Percentiles rank a stretch among this genome's conserved stretches.
Evolutionary conservation across 2,329 filamentous ascomycete genomes (phyloP).

Genomic region (Pezicula carpinea): DNA sequence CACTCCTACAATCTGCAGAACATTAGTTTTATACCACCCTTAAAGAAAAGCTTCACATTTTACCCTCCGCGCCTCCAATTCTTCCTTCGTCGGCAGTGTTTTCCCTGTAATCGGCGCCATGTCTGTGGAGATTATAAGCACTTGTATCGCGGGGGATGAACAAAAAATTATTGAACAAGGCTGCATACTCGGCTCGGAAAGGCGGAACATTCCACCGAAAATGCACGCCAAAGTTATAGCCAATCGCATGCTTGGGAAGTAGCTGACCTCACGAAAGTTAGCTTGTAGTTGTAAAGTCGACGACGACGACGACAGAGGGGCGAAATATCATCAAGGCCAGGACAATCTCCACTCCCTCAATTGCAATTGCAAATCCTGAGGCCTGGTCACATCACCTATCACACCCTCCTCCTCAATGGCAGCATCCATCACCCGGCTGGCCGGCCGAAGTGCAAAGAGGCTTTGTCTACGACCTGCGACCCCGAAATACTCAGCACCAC

Average conservation of each 20-base stretch:
- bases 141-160: constrained; percentile 14
- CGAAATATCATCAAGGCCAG: neutral
- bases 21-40: constrained; percentile 4
- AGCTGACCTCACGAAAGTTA: neutral
- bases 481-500: constrained; percentile 29
- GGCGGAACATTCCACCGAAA: no score
- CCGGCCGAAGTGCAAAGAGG: constrained; percentile 65
- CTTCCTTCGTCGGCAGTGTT: constrained; percentile 45
- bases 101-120: constrained; percentile 35
- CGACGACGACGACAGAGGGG: neutral
- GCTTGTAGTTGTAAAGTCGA: neutral
- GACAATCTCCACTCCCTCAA: constrained; percentile 10
- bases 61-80: constrained; percentile 60
- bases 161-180: constrained; percentile 32
- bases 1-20: constrained; percentile 70
- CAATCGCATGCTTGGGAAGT: neutral
- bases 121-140: constrained; percentile 5
- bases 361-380: constrained; percentile 18
- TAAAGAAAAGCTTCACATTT: constrained; percentile 11
- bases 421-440: constrained; percentile 67
- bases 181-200: constrained; percentile 10
- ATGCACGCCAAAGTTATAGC: neutral
- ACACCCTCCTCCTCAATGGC: constrained; percentile 52
- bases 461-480: constrained; percentile 46
- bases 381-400: constrained; percentile 17